Base-by-base conservation (phyloP, 495 filamentous ascomycete species). In the Penicillium subrubescens region DNA sequence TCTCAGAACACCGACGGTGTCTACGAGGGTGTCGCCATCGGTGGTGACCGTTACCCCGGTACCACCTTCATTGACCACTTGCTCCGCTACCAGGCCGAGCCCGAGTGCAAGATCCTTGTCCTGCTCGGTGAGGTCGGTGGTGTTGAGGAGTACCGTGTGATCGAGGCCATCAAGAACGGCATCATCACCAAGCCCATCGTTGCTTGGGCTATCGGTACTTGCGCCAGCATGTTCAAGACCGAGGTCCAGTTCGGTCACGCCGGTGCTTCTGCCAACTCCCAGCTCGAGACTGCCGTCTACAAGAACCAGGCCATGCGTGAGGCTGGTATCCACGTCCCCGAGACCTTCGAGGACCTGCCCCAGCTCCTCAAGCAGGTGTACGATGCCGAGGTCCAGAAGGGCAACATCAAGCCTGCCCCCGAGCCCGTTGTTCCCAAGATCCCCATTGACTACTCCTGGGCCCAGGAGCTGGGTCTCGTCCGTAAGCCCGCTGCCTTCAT, bases 401-500 rank as follows among this genome's bases (percentile, higher is more conserved):
- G 94, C 76, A 88, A 84, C 67, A 92, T 99, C 76, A 86, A 86
- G 76, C 93, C 94, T 62, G 84, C 89, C 70, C 82, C 92, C 53
- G 95, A 99, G 86, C 95, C 96, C 53, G 86, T 90, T 62, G 90
- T 93, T 25, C 95, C 95, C 75, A 99, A 99, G 92, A 99, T 99
- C 76, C 95, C 95, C 73, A 97, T 99, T 72, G 95, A 99, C 82
- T 99, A 99, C 89, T 93, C 93, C 23, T 99, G 95, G 95, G 95
- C 95, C 27, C 96, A 98, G 83, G 95, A 99, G 81, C 90, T 99
- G 63, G 95, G 95, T 76, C 94, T 99, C 70, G 92, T 99, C 84
- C 96, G 95, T 81, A 99, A 99, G 87, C 95, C 95, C 69, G 95
- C 95, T 77, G 96, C 95, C 70, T 99, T 99, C 83, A 99, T 99